Conservation (phyloP, 1,284 basidiomycete genomes). For the Sparassis latifolia region DNA sequence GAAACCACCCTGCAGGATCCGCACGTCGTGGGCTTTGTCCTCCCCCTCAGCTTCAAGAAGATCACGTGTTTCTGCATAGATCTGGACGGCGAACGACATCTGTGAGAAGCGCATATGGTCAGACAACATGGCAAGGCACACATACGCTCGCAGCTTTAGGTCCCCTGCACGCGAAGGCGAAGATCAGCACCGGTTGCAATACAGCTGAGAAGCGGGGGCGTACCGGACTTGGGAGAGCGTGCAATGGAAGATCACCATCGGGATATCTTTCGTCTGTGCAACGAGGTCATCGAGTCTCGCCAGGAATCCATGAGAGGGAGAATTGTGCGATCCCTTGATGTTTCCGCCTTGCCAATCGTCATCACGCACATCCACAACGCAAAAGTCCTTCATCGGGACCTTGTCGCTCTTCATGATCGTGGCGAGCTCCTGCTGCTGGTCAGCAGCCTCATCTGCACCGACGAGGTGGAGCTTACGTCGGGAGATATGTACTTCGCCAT, state of each 20-base stretch:
- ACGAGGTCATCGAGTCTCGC: slow-evolving; percentile 52
- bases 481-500: slow-evolving; percentile 19
- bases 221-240: slow-evolving; percentile 68
- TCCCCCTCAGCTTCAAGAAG: slow-evolving; percentile 30
- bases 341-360: slow-evolving; percentile 72
- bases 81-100: slow-evolving; percentile 30
- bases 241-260: slow-evolving; percentile 70
- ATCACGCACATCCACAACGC: slow-evolving; percentile 75
- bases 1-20: slow-evolving; percentile 67
- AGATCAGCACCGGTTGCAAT: background rate
- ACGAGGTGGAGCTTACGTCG: slow-evolving; percentile 18
- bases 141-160: slow-evolving; percentile 68
- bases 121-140: slow-evolving; percentile 4
- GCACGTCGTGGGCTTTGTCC: slow-evolving; percentile 45
- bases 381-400: slow-evolving; percentile 54
- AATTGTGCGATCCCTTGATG: slow-evolving; percentile 55
- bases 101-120: background rate
- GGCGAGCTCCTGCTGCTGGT: slow-evolving; percentile 52
- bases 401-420: slow-evolving; percentile 57
- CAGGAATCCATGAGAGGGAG: slow-evolving; percentile 56
- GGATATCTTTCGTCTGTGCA: slow-evolving; percentile 52
- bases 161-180: slow-evolving; percentile 37
- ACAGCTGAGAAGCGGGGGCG: slow-evolving; percentile 16
- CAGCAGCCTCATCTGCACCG: background rate
- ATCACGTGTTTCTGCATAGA: slow-evolving; percentile 57